Base-by-base conservation (phyloP, 2,329 filamentous ascomycete genomes). In the Neocucurbitaria cava region DNA sequence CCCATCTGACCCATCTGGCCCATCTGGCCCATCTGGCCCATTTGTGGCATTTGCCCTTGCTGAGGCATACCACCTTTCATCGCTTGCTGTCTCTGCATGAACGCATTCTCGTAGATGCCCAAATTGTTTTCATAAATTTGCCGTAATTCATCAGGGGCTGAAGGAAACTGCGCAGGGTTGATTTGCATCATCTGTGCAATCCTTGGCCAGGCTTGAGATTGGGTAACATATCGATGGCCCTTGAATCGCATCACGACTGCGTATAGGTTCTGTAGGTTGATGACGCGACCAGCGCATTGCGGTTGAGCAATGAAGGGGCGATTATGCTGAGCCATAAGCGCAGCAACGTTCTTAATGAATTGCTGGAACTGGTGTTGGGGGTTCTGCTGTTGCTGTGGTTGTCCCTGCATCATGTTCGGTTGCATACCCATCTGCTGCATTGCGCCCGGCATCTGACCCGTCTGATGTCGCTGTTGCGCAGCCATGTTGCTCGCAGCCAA, bases 221-320 rank as follows among this genome's bases (percentile, higher is more conserved):
- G 83, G 0, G 86, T 88, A 3, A 96, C 86, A 56, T 83, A 86
- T 64, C 89, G 90, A 51, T 89, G 95, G 5, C 92, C 92, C 21
- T 90, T 91, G 61, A 85, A 82, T 65, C 90, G 93, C 62, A 88
- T 84, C 1, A 96, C 90, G 0, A 86, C 81, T 56, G 89, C 86
- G 73, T 96, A 98, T 3, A 98, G 81, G 56, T 88, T 84, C 69
- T 91, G 85, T 11, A 97, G 77, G 65, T 89, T 89, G 33, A 98
- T 81, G 0, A 84, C 85, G 10, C 91, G 87, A 48, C 92, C 90
- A 48, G 86, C 88, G 21, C 96, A 84, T 20, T 86, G 78, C 0
- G 93, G 93, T 58, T 87, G 89, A 1, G 84, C 79, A 42, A 96
- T 92, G 45, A 98, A 82, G 0, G 87, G 88, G 17, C 91, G 80